These are phyloP conservation scores for Cystoderma amianthinum DNA, from an alignment of 768 basidiomycete species.

Conservation along the genomic window DNA sequence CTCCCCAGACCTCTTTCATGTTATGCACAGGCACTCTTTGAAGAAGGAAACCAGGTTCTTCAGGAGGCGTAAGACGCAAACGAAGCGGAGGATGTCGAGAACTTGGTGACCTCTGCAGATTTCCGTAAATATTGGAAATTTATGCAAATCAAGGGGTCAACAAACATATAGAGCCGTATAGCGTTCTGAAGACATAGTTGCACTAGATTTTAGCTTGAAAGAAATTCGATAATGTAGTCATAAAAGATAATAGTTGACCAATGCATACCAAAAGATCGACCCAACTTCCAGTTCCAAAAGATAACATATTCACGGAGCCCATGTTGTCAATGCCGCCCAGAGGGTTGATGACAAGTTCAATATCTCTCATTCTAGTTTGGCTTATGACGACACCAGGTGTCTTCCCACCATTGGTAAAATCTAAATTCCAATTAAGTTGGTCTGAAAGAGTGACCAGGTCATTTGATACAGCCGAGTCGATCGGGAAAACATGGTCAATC, in stretches of 20 bases:
- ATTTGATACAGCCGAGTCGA: conserved; percentile 21
- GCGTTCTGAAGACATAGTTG: conserved; percentile 43
- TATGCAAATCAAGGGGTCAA: too few relatives aligned
- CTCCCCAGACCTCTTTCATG: conserved; percentile 68
- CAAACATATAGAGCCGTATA: conserved; percentile 67
- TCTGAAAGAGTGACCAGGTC: conserved; percentile 8
- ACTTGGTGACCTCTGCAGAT: conserved; percentile 59
- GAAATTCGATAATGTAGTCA: conserved; percentile 2
- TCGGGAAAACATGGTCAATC: conserved; percentile 47
- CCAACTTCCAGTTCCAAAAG: conserved; percentile 53
- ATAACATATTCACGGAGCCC: conserved; percentile 32
- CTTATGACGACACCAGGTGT: conserved; percentile 60
- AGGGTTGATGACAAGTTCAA: conserved; percentile 57
- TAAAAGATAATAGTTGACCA: neutral
- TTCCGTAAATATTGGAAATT: neutral
- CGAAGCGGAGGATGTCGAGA: conserved; percentile 63
- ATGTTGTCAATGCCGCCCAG: conserved; percentile 41
- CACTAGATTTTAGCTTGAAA: conserved; percentile 48
- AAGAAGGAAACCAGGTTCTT: conserved; percentile 72
- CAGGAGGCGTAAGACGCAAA: conserved; percentile 58
- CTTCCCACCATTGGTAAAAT: conserved; percentile 56
- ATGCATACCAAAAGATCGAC: conserved; percentile 52
- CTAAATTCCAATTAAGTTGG: conserved; percentile 57
- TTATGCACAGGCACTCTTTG: conserved; percentile 66
- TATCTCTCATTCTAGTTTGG: conserved; percentile 67